Percentiles rank a stretch among this genome's conserved stretches.
Conservation (phyloP, 2,329 filamentous ascomycete genomes). For the Elsinoe fawcettii region DNA sequence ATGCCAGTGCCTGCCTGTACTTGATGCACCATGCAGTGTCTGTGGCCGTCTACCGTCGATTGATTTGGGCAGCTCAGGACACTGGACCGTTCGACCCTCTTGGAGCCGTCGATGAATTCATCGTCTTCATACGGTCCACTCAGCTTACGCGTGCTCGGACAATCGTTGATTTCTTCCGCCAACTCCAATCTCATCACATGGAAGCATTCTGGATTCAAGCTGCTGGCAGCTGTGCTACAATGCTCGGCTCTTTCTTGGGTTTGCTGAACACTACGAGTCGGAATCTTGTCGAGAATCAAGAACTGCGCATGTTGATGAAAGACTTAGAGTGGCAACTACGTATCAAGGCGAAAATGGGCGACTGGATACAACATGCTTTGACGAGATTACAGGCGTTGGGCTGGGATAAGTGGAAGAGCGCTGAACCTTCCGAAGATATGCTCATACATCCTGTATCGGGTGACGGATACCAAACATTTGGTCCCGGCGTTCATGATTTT, state of each 20-base stretch:
- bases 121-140: constrained; percentile 1
- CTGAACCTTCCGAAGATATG: background rate
- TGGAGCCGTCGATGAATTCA: constrained; percentile 1
- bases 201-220: constrained; percentile 10
- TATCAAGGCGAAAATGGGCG: constrained; percentile 11
- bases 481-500: constrained; percentile 6
- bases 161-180: constrained; percentile 6
- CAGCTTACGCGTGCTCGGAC: constrained; percentile 1
- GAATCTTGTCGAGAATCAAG: constrained; percentile 1
- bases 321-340: constrained; percentile 9
- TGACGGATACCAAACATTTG: background rate
- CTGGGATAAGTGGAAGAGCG: constrained; percentile 9
- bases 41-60: background rate
- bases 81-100: background rate
- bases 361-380: constrained; percentile 6
- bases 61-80: constrained; percentile 3
- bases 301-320: constrained; percentile 1
- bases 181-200: constrained; percentile 10
- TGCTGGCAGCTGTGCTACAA: constrained; percentile 7
- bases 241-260: constrained; percentile 8
- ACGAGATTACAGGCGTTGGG: constrained; percentile 3
- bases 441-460: background rate
- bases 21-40: constrained; percentile 6
- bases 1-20: constrained; percentile 5
- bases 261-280: constrained; percentile 4